phyloP scores from a whole-genome alignment of 2,329 filamentous ascomycete genomes.

The Alternaria burnsii region DNA sequence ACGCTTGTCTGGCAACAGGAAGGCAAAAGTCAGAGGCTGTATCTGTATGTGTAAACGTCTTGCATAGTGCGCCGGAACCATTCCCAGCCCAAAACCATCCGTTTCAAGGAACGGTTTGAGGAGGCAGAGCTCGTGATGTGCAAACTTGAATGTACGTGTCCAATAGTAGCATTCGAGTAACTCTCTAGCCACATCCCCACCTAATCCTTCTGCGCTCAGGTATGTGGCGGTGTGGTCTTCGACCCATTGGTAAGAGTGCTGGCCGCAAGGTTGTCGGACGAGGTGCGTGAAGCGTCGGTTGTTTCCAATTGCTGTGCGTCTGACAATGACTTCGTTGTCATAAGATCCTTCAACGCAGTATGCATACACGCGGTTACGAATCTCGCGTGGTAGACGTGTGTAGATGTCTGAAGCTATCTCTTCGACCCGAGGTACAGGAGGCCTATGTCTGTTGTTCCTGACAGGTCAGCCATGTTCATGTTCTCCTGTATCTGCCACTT shows the following conservation, averaged over 20 bases:
- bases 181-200: constrained; percentile 17
- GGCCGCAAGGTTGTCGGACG: constrained; percentile 21
- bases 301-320: constrained; percentile 8
- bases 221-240: constrained; percentile 23
- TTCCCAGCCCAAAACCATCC: constrained; percentile 19
- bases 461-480: constrained; percentile 1
- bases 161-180: constrained; percentile 31
- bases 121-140: constrained; percentile 24
- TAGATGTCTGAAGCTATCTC: constrained; percentile 12
- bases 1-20: constrained; percentile 13
- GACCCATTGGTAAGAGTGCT: constrained; percentile 28
- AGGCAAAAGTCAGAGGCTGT: constrained; percentile 18
- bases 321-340: constrained; percentile 33
- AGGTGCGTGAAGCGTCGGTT: constrained; percentile 16
- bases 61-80: constrained; percentile 20
- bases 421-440: neutral
- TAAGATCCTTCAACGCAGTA: constrained; percentile 27
- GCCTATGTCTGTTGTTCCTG: constrained; percentile 1
- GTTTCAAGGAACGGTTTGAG: constrained; percentile 22
- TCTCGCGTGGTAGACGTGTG: constrained; percentile 27
- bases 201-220: constrained; percentile 8
- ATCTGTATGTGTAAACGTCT: constrained; percentile 25
- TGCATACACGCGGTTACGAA: constrained; percentile 29
- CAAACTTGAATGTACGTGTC: constrained; percentile 31
- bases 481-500: neutral